Conservation (phyloP, 164 flowering plant genomes). For the Nymphaea thermarum region DNA sequence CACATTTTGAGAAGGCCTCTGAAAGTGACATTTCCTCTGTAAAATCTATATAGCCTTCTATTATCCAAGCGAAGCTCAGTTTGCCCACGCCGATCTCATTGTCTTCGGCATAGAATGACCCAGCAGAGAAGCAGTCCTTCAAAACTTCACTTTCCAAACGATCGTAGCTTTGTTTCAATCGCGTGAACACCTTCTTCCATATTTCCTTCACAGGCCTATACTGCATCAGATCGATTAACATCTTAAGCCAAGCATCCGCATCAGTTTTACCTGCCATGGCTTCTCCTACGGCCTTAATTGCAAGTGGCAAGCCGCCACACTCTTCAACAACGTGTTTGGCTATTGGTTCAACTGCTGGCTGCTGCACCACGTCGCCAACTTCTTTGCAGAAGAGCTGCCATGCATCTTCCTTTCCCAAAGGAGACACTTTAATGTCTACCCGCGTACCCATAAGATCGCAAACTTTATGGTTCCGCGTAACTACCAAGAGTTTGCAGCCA, state of each 20-base stretch:
- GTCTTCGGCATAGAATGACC: not conserved
- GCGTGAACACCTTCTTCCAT: not conserved
- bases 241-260: slow-evolving; percentile 1
- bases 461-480: not conserved
- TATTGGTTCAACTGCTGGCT: not conserved
- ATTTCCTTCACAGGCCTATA: not conserved
- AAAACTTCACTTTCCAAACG: not conserved
- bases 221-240: not conserved
- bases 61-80: not conserved
- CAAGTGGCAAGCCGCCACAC: slow-evolving; percentile 6
- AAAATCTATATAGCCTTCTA: not conserved
- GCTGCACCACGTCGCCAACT: not conserved
- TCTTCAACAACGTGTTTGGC: slow-evolving; percentile 1
- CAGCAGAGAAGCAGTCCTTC: not conserved
- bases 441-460: slow-evolving; percentile 6
- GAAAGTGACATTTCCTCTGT: not conserved
- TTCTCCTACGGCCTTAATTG: slow-evolving; percentile 1
- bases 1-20: not conserved
- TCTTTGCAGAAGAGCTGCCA: slow-evolving; percentile 8
- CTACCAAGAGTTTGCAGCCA: slow-evolving; percentile 5
- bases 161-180: slow-evolving; percentile 1
- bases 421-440: slow-evolving; percentile 3
- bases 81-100: not conserved
- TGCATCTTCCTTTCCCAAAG: not conserved
- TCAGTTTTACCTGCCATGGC: not conserved